Base-by-base conservation (phyloP, 83 land plant species). In the Picea abies region DNA sequence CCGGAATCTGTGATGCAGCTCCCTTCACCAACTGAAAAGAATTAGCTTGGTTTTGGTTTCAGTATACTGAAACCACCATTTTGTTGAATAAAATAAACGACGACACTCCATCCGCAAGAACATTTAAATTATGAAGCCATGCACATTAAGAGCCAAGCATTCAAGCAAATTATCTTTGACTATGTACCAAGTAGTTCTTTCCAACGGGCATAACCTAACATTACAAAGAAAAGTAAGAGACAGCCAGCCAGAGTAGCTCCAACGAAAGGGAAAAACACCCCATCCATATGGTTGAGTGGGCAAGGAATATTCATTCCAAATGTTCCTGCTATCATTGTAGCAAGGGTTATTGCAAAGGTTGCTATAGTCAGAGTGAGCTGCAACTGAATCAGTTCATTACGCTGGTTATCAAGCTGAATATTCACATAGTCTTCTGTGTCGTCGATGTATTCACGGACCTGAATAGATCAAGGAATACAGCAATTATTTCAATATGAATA, bases 371-470 rank as follows among this genome's bases (percentile, higher is more conserved):
- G 75, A 32, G 79, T 92, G 79, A 98, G 87, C 83, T 98, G 99
- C 63, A 98, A 89, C 83, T 98, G 94, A 78, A 98, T 92, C 60
- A 98, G 93, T 81, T 98, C 94, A 64, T 98, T 98, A 69, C 99
- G 86, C 67, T 96, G 97, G 86, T 93, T 92, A 90, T 96, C 98
- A 26, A 96, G 98, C 79, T 93, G 99, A 72, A 98, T 96, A 88
- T 98, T 98, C 29, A 98, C 94, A 80, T 96, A 98, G 80, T 98
- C 99, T 84, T 98, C 99, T 6, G 99, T 98, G 87, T 98, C 99
- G 84, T 94, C 94, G 64, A 98, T 98, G 80, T 98, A 98, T 83
- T 98, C 99, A 29, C 99, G 90, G 23, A 98, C 94, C 99, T 98
- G 95, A 4, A 76, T 35, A 73, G 22, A 83, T 67, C 84, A 35